phyloP scores from a whole-genome alignment of 2,329 filamentous ascomycete genomes.

The Purpureocillium takamizusanense region DNA sequence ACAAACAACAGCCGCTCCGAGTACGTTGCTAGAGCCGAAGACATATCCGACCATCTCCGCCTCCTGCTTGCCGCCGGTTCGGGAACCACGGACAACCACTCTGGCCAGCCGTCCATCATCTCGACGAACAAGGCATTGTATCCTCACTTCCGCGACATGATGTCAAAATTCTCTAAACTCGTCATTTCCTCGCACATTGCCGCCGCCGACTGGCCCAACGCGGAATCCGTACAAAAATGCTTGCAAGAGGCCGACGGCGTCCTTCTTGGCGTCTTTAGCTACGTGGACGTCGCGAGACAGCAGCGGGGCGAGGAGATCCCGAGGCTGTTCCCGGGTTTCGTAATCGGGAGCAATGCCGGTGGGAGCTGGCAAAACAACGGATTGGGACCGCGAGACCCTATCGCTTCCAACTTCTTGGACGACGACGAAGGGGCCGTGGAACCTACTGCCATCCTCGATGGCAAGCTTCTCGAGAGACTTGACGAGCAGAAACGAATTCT shows the following conservation, averaged over 20 bases:
- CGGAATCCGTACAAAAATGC: slow-evolving; percentile 91
- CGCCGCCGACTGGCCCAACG: slow-evolving; percentile 88
- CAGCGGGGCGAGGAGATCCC: slow-evolving; percentile 90
- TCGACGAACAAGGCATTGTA: slow-evolving; percentile 96
- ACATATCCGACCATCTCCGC: slow-evolving; percentile 93
- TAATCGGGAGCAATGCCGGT: slow-evolving; percentile 73
- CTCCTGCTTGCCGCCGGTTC: slow-evolving; percentile 91
- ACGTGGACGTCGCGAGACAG: slow-evolving; percentile 89
- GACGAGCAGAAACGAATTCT: slow-evolving; percentile 81
- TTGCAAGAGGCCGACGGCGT: slow-evolving; percentile 96
- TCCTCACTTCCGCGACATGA: slow-evolving; percentile 96
- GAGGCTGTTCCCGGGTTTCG: slow-evolving; percentile 86
- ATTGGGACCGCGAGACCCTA: slow-evolving; percentile 55
- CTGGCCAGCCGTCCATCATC: slow-evolving; percentile 97
- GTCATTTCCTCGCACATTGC: slow-evolving; percentile 97
- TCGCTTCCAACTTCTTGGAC: slow-evolving; percentile 77
- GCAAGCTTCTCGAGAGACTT: slow-evolving; percentile 68
- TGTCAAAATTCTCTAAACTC: slow-evolving; percentile 99
- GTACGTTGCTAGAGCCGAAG: slow-evolving; percentile 90
- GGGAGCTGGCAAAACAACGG: slow-evolving; percentile 81
- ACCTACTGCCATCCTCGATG: slow-evolving; percentile 65
- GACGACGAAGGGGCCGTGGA: slow-evolving; percentile 67
- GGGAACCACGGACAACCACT: slow-evolving; percentile 96
- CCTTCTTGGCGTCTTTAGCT: slow-evolving; percentile 86
- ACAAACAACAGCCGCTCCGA: slow-evolving; percentile 74